phyloP scores from a whole-genome alignment of 192 early-diverging fungal genomes.

The Umbelopsis vinacea region DNA sequence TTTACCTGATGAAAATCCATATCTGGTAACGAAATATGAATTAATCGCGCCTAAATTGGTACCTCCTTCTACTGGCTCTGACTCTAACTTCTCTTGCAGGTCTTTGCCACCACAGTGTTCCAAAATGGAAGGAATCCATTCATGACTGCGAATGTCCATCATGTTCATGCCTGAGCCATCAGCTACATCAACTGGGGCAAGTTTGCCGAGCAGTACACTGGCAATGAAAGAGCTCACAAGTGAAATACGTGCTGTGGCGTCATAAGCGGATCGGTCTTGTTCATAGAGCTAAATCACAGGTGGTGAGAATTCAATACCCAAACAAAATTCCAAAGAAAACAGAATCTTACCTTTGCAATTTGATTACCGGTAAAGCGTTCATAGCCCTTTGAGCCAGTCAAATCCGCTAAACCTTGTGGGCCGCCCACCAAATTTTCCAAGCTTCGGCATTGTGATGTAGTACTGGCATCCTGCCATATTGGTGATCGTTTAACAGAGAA shows the following conservation, averaged over 20 bases:
- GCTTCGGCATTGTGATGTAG: constrained; percentile 59
- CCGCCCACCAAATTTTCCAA: constrained; percentile 72
- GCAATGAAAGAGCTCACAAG: constrained; percentile 77
- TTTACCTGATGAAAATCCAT: constrained; percentile 66
- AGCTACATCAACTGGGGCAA: constrained; percentile 65
- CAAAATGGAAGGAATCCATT: constrained; percentile 58
- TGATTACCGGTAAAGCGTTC: constrained; percentile 85
- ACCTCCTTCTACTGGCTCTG: constrained; percentile 44
- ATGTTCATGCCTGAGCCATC: constrained; percentile 88
- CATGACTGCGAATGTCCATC: constrained; percentile 61
- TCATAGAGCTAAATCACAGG: constrained; percentile 45
- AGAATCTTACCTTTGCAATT: constrained; percentile 61
- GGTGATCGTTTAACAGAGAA: constrained; percentile 69
- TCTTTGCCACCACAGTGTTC: constrained; percentile 39
- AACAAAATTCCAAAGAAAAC: no score
- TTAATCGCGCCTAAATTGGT: constrained; percentile 51
- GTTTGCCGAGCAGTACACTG: constrained; percentile 61
- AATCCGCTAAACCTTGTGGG: constrained; percentile 56
- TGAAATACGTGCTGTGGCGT: constrained; percentile 61
- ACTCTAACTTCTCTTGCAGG: constrained; percentile 52
- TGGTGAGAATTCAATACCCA: background rate
- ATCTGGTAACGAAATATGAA: constrained; percentile 65
- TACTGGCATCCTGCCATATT: constrained; percentile 87
- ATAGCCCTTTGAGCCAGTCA: constrained; percentile 78
- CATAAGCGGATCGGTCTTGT: constrained; percentile 40